Evolutionary conservation across 2,329 filamentous ascomycete species (phyloP), one percentile per base, ranked within the genome.

Genomic region (Aspergillus felis): DNA sequence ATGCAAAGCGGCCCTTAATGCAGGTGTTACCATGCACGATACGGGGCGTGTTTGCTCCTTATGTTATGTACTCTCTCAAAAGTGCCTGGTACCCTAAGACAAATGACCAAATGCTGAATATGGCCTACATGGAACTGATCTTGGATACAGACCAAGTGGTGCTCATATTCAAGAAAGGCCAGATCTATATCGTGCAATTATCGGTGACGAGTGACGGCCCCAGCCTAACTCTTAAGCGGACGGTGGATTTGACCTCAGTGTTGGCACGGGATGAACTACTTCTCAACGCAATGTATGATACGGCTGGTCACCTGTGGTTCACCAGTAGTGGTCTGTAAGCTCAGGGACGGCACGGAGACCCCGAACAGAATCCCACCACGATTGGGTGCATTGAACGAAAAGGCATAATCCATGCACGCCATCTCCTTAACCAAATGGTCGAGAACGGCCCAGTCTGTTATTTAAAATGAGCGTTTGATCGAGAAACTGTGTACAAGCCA

Each of bases 221-320:
- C 22, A 25, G 22, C 41, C 27, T 54, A 27, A 42, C 28, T 10
- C 51, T 53, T 3, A 29, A 35, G 3, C 24, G 28, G 12, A 53
- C 35, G 35, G 22, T 27, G 6, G 35, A 53, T 20, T 12, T 53
- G 38, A 53, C 51, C 9, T 53, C 41, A 5, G 42, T 47, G 3
- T 22, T 53, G 4, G 51, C 12, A 4, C 4, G 12, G 20, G 51
- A 42, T 9, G 51, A 53, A 17, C 25, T 53, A 25, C 24, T 53
- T n/a, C 44, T 48, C 38, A 53, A 53, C 28, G 51, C 41, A 24
- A 53, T 53, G 51, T 53, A 53, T 24, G 51, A 53, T 17, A 32
- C 51, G 24, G 32, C 44, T 27, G 12, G 47, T 8, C 48, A 54
- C 42, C 42, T 54, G 6, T 54, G 51, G 51, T 54, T 54, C 51